Evolutionary conservation across 1,139 yeast genomes (phyloP), one percentile per base, ranked within the genome.

Genomic region (Lodderomyces oxycetoniae): DNA sequence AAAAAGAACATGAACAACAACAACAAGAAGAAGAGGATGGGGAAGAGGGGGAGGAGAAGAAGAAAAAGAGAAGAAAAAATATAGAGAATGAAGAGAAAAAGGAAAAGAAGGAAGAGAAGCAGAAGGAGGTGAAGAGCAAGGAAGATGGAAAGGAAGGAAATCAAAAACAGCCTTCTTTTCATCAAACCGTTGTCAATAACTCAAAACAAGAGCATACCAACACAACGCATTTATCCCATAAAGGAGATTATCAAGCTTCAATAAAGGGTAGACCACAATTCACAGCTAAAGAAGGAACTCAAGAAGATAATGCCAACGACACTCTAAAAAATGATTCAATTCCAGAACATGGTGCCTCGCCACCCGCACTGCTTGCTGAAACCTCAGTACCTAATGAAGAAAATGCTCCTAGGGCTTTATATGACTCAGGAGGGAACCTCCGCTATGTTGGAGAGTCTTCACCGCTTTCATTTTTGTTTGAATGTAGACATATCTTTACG

Each of bases 361-460:
- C n/a, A n/a, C n/a, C n/a, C n/a, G n/a, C n/a, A n/a, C n/a, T n/a
- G n/a, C 26, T 24, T 14, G 6, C 26, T 6, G 7, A 24, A 12
- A 24, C 26, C 7, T 24, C 26, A 6, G 26, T 24, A n/a, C 26
- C 17, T 6, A 14, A 6, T 7, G 12, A 8, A 10, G 26, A 10
- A 6, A 10, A 12, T 12, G 7, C 36, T 15, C 42, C 36, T 6
- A 33, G 29, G 23, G 39, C 34, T 2, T 28, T 42, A 8, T 42
- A 34, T 31, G 44, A 42, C 26, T 34, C 43, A 7, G 35, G 41
- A 7, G 49, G 54, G 1, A 46, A 51, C 15, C 45, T 53, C 8
- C 36, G 54, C 11, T 53, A 52, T 38, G 45, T 52, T 24, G 59
- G 59, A 10, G 57, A 52, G 34, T 49, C 52, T 16, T 50, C 56